Evolutionary conservation across 306 rosid species (phyloP), one percentile per base, ranked within the genome.

Genomic region (Citrullus colocynthis): DNA sequence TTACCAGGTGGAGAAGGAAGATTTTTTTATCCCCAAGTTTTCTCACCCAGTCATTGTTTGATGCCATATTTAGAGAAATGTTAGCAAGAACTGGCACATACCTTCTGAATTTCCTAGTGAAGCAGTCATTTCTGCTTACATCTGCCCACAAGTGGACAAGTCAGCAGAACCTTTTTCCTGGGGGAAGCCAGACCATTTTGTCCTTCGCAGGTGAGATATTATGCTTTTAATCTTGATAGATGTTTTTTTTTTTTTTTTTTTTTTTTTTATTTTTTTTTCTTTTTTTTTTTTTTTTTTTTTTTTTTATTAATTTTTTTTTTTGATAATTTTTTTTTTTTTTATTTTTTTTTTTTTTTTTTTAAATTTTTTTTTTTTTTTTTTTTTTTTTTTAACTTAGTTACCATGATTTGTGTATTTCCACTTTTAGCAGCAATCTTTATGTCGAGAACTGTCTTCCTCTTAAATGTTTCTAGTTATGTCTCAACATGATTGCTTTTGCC

Each of bases 41-140:
- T 51, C 77, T 73, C 57, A 51, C 56, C 34, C 34, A 18, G 20
- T 36, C 45, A 62, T 63, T 75, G 77, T 62, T 21, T 71, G 37
- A 71, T 71, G 39, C 37, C 20, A 45, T 73, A 37, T 80, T 69
- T 88, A 94, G 98, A 94, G 98, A 87, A 94, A 94, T 83, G 89
- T 94, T 81, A 94, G 98, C 93, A 94, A 94, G 90, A 94, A 94
- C 85, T 94, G 98, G 98, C 96, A 94, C 63, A 88, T 94, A 65
- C 96, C 98, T 74, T 77, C 87, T 59, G 83, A 93, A 75, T 94
- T 94, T 86, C 98, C 97, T 30, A 91, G 98, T 84, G 94, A 88
- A 82, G 85, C 88, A 30, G 98, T 94, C 82, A 86, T 87, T 78
- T 87, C 89, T 85, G 97, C 98, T 48, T 94, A 94, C 80, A 30